A percentile compares a stretch with the other conserved stretches of the same genome.
Conservation (phyloP, 2,329 filamentous ascomycete genomes). For the Ophiosphaerella narmari region DNA sequence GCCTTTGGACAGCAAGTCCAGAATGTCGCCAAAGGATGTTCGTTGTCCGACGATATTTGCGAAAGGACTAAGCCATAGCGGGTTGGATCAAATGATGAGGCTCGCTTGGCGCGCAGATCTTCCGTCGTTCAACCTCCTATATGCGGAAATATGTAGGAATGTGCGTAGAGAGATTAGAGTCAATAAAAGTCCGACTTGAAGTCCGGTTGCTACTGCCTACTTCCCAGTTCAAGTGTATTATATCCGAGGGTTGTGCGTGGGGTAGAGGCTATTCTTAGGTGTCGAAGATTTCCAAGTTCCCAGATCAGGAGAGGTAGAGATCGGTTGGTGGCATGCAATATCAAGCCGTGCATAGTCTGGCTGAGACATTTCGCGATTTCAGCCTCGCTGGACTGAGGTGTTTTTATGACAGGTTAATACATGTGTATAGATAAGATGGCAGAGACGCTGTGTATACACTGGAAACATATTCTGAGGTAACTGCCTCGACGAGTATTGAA, state of each 20-base stretch:
- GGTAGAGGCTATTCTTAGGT: slow-evolving; percentile 13
- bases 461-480: too few species aligned
- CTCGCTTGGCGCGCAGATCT: not conserved
- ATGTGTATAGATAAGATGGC: too few species aligned
- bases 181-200: not conserved
- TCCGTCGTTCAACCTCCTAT: slow-evolving; percentile 1
- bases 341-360: slow-evolving; percentile 23
- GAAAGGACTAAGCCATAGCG: too few species aligned
- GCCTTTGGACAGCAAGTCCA: too few species aligned
- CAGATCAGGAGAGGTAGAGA: slow-evolving; percentile 7
- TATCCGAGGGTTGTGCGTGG: not conserved
- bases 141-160: not conserved
- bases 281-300: slow-evolving; percentile 5
- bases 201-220: not conserved
- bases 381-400: slow-evolving; percentile 22
- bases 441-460: too few species aligned
- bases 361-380: slow-evolving; percentile 19
- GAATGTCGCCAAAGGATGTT: not conserved
- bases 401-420: not conserved
- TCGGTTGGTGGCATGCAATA: slow-evolving; percentile 18
- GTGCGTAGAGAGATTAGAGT: not conserved
- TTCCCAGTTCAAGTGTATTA: slow-evolving; percentile 5
- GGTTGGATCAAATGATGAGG: too few species aligned
- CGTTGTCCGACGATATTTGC: not conserved
- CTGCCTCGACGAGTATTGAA: not conserved